phyloP scores from a whole-genome alignment of 305 asterid genomes.

The Striga hermonthica region DNA sequence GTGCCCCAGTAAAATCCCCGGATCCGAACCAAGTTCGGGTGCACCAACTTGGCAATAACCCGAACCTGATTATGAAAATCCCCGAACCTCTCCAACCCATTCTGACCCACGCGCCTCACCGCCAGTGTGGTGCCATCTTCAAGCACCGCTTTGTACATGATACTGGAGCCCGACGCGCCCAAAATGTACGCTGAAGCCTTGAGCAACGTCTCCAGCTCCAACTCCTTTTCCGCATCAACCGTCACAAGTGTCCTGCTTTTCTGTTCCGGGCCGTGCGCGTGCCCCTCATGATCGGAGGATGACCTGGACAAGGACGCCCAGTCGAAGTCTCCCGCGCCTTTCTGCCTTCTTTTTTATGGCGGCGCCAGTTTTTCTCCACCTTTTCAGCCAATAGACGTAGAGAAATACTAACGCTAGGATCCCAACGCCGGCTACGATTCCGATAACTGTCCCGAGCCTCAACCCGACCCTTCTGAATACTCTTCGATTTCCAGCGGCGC shows the following conservation, averaged over 20 bases:
- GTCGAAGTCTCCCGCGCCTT: constrained; percentile 53
- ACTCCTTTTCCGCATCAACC: constrained; percentile 74
- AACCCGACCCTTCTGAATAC: constrained; percentile 43
- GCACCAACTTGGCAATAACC: constrained; percentile 62
- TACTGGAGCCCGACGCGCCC: constrained; percentile 88
- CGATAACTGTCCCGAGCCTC: constrained; percentile 57
- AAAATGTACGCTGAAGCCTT: constrained; percentile 83
- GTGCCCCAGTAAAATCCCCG: constrained; percentile 89
- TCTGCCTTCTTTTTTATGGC: constrained; percentile 41
- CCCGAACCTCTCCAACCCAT: constrained; percentile 61
- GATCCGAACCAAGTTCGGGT: constrained; percentile 70
- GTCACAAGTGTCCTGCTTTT: constrained; percentile 62
- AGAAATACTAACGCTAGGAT: constrained; percentile 43
- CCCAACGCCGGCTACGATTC: constrained; percentile 52
- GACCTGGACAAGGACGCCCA: constrained; percentile 61
- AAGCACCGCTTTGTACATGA: constrained; percentile 84
- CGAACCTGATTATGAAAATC: constrained; percentile 75
- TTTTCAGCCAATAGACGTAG: constrained; percentile 38
- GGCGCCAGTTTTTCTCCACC: constrained; percentile 37
- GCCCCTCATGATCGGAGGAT: constrained; percentile 32
- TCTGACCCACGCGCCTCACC: constrained; percentile 76
- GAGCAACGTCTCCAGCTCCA: constrained; percentile 65
- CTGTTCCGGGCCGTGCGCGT: constrained; percentile 25
- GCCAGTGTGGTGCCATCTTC: constrained; percentile 77
- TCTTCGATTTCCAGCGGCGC: constrained; percentile 1